A percentile compares a stretch with the other conserved stretches of the same genome.
phyloP scores from a whole-genome alignment of 164 flowering plant genomes.

The Macadamia tetraphylla region DNA sequence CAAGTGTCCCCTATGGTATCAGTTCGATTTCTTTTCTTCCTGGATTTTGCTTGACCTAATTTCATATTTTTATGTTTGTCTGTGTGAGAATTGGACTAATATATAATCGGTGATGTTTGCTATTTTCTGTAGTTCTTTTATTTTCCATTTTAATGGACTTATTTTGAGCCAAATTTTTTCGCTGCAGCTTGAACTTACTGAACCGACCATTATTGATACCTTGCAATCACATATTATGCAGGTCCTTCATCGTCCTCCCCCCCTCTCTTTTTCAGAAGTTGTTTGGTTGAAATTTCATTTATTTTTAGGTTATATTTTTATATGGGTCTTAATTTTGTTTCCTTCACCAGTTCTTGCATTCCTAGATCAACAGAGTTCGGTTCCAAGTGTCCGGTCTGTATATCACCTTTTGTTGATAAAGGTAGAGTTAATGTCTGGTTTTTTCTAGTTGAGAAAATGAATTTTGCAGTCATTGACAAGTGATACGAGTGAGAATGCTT shows the following conservation, averaged over 20 bases:
- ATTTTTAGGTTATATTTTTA: conserved; percentile 6
- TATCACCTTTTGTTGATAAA: conserved; percentile 21
- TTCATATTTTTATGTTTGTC: too few species aligned
- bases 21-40: not conserved
- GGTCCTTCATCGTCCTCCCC: conserved; percentile 16
- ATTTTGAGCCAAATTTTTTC: conserved; percentile 1
- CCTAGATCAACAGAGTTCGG: conserved; percentile 15
- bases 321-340: not conserved
- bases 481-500: not conserved
- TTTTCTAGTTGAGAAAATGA: too few species aligned
- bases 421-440: conserved; percentile 17
- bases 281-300: not conserved
- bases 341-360: conserved; percentile 36
- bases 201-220: conserved; percentile 48
- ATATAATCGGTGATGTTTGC: not conserved
- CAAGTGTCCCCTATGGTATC: conserved; percentile 58
- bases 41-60: not conserved
- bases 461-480: not conserved
- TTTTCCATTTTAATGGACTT: not conserved
- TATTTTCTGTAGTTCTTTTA: not conserved
- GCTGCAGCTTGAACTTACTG: conserved; percentile 50
- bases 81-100: too few species aligned
- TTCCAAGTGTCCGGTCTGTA: conserved; percentile 42
- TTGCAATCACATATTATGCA: conserved; percentile 62
- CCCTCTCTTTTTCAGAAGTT: not conserved